These are phyloP conservation scores for Omphalotus guepiniiformis DNA, from an alignment of 768 basidiomycete genomes.

Conservation along the genomic window DNA sequence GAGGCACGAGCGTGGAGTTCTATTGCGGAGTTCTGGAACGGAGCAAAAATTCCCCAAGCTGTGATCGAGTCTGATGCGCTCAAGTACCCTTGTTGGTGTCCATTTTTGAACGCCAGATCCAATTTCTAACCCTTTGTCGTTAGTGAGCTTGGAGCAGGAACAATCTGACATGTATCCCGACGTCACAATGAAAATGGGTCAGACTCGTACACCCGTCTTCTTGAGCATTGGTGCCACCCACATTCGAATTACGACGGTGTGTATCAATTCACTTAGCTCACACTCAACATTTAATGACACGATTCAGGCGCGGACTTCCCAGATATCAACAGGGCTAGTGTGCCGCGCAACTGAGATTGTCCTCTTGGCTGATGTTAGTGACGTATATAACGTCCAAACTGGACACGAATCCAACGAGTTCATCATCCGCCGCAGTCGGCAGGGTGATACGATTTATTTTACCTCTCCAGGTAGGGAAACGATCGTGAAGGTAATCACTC, in stretches of 20 bases:
- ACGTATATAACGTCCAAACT: constrained; percentile 78
- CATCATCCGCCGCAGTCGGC: constrained; percentile 69
- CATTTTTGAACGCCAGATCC: neutral
- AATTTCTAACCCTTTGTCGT: constrained; percentile 5
- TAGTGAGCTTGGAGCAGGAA: constrained; percentile 66
- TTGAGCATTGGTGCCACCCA: constrained; percentile 67
- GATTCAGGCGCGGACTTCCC: constrained; percentile 60
- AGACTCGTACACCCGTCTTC: constrained; percentile 68
- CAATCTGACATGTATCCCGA: constrained; percentile 47
- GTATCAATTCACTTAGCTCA: constrained; percentile 17
- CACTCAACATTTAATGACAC: constrained; percentile 7
- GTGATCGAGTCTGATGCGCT: constrained; percentile 37
- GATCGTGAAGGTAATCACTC: constrained; percentile 68
- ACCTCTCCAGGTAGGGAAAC: constrained; percentile 63
- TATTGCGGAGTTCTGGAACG: constrained; percentile 54
- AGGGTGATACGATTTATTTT: constrained; percentile 72
- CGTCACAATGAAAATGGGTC: constrained; percentile 64
- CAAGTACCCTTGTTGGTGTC: constrained; percentile 50
- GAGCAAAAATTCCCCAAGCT: constrained; percentile 48
- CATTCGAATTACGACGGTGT: constrained; percentile 71
- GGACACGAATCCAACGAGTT: constrained; percentile 75
- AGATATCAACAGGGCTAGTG: constrained; percentile 61
- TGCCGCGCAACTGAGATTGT: constrained; percentile 84
- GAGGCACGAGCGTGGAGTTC: constrained; percentile 61
- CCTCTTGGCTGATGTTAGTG: constrained; percentile 75